These are phyloP conservation scores for Starmera pachycereana DNA, from an alignment of 805 yeast genomes.

Conservation along the genomic window DNA sequence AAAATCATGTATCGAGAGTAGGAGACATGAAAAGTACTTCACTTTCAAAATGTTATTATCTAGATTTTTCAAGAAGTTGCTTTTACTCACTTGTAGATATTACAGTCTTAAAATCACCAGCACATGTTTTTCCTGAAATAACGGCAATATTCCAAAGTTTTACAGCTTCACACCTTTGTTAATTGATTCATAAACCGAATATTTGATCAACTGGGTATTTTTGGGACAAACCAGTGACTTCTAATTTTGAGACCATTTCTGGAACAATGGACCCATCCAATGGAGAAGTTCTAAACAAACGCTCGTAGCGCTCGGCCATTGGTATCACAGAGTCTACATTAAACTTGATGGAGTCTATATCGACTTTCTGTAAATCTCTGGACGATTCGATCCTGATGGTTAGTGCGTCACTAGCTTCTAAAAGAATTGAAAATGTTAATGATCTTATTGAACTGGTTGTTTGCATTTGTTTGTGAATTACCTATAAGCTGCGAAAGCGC, in stretches of 20 bases:
- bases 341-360: not conserved
- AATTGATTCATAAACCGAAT: not conserved
- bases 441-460: not conserved
- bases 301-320: conserved; percentile 21
- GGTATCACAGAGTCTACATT: conserved; percentile 18
- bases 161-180: conserved; percentile 13
- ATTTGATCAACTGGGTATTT: not conserved
- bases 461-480: not conserved
- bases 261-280: conserved; percentile 8
- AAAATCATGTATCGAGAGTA: conserved; percentile 23
- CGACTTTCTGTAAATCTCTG: not conserved
- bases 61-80: not conserved
- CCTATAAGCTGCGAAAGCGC: not conserved
- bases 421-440: not conserved
- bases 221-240: conserved; percentile 10
- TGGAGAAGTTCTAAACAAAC: conserved; percentile 17
- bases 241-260: conserved; percentile 15
- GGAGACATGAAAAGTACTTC: conserved; percentile 21
- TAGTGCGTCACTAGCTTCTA: not conserved
- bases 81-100: conserved; percentile 9
- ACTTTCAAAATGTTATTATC: conserved; percentile 2
- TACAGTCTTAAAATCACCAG: conserved; percentile 1
- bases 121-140: conserved; percentile 16
- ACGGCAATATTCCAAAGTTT: conserved; percentile 28
- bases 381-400: not conserved